Evolutionary conservation across 108 stramenopile genomes (phyloP), one percentile per base, ranked within the genome.

Genomic region (Nitzschia sp.): DNA sequence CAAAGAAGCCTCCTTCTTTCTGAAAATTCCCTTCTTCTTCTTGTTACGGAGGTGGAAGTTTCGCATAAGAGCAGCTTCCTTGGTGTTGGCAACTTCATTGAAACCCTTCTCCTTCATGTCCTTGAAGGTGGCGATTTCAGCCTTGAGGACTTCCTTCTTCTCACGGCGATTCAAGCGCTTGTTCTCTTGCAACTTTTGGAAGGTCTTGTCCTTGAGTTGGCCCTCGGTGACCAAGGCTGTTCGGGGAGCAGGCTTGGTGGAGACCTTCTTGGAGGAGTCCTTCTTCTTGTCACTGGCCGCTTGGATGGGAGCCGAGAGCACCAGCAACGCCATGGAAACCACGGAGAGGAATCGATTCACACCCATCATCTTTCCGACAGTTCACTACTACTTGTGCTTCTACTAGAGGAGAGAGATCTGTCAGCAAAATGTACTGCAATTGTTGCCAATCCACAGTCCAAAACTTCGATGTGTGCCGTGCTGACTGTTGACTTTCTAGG

Each of bases 21-120:
- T 69, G 10, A 87, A 48, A 12, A 92, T 25, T 3, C 87, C 87
- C 67, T 59, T 77, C 14, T 41, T 25, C 66, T 88, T 90, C 82
- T 90, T 90, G 63, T 83, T 84, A 38, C 87, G 72, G 9, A 82
- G 71, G 9, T 64, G 68, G 69, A 77, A 80, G 43, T 80, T 60
- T 26, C 81, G 72, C 52, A 82, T 25, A 51, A 67, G 41, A 11
- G 56, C 63, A 6, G 81, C 81, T n/a, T 77, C 76, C 10, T 51
- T 34, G 14, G 76, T 74, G 48, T 77, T 65, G 58, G 69, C 60
- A 0, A 82, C 73, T 53, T 77, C 72, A 56, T 82, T 76, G 24
- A 59, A 50, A 20, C 80, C 80, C 44, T 72, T 42, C 22, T 41
- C 26, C 24, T 68, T 71, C 55, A 70, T 20, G 0, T 69, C 58